Evolutionary conservation across 2,329 filamentous ascomycete species (phyloP).

Genomic region (Trichoderma simmonsii): DNA sequence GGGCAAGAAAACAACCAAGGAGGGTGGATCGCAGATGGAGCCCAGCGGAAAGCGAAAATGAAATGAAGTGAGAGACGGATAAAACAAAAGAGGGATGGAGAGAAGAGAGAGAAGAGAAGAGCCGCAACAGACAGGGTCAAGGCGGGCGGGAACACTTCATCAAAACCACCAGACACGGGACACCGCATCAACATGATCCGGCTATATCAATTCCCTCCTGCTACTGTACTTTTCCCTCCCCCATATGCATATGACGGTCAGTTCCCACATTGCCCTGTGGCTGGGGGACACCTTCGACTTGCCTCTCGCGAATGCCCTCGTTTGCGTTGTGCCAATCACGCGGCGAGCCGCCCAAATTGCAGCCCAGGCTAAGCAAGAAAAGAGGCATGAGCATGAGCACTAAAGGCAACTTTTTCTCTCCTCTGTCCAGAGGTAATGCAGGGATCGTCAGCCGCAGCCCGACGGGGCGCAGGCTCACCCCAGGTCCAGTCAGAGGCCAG

Average conservation of each 20-base stretch:
- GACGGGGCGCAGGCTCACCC: conserved; percentile 16
- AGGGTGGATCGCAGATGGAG: conserved; percentile 8
- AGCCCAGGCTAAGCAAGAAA: neutral
- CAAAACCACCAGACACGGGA: neutral
- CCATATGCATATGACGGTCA: neutral
- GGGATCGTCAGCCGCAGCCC: conserved; percentile 17
- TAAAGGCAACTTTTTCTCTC: neutral
- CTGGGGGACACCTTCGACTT: neutral
- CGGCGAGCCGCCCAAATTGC: neutral
- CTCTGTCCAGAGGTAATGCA: neutral
- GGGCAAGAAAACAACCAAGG: neutral
- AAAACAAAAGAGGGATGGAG: neutral
- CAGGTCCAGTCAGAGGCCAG: neutral
- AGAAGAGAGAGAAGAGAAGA: neutral
- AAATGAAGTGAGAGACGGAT: neutral
- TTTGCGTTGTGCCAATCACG: neutral
- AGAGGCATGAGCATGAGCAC: neutral
- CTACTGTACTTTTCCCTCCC: neutral
- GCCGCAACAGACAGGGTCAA: neutral
- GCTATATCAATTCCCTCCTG: neutral
- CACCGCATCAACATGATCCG: neutral
- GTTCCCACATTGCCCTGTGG: neutral
- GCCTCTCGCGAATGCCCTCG: neutral
- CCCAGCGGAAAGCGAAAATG: neutral
- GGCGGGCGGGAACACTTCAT: neutral